Percentiles rank a stretch among this genome's conserved stretches.
Evolutionary conservation across 805 yeast genomes (phyloP).

Genomic region (Deakozyma indianensis): DNA sequence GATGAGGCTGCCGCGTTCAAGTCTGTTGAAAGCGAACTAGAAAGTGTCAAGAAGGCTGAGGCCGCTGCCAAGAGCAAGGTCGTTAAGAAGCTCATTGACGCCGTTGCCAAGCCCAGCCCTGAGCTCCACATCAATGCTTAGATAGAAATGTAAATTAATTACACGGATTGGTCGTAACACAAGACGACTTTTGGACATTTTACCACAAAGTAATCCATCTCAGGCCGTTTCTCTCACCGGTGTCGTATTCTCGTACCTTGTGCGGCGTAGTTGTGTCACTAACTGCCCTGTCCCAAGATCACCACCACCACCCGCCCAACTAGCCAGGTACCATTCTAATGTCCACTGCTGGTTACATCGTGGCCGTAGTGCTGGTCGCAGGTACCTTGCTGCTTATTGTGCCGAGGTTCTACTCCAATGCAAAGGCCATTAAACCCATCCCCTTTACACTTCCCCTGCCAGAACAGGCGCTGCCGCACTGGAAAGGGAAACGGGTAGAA

Average conservation of each 20-base stretch:
- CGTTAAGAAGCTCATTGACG: constrained; percentile 60
- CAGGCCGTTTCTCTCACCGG: too few relatives aligned
- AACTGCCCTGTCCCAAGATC: too few relatives aligned
- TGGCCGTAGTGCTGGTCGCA: background rate
- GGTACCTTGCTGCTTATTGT: background rate
- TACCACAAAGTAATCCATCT: too few relatives aligned
- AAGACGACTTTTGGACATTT: too few relatives aligned
- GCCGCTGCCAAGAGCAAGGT: constrained; percentile 50
- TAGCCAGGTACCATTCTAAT: too few relatives aligned
- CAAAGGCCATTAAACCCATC: constrained; percentile 1
- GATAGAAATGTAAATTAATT: constrained; percentile 1
- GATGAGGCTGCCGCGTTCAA: constrained; percentile 70
- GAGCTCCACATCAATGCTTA: constrained; percentile 70
- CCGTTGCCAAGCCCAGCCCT: constrained; percentile 68
- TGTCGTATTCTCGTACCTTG: too few relatives aligned
- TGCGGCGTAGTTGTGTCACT: too few relatives aligned
- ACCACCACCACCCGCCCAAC: too few relatives aligned
- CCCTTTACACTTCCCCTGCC: constrained; percentile 38
- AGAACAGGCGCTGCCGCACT: constrained; percentile 69
- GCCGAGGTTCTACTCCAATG: background rate
- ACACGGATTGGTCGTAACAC: background rate
- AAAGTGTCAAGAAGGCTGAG: constrained; percentile 51
- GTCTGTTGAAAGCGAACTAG: constrained; percentile 56
- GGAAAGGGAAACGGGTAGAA: constrained; percentile 76
- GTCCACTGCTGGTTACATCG: background rate